phyloP scores from a whole-genome alignment of 495 filamentous ascomycete genomes.

The Penicillium alfredii region DNA sequence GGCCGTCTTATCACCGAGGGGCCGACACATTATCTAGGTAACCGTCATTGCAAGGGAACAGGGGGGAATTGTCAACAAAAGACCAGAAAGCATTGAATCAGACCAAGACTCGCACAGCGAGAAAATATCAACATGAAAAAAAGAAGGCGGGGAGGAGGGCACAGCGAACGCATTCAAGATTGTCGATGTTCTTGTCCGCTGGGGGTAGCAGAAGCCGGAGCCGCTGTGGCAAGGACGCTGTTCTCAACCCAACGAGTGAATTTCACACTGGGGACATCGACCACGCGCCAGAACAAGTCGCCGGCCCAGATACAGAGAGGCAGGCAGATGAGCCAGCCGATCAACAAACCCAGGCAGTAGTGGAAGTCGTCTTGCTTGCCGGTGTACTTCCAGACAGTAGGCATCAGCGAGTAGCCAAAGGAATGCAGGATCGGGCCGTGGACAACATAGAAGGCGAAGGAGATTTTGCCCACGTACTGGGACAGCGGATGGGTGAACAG shows the following conservation, averaged over 20 bases:
- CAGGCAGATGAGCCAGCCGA: slow-evolving; percentile 44
- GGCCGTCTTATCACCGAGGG: no score
- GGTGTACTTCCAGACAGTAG: slow-evolving; percentile 47
- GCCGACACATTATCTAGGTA: no score
- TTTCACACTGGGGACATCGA: slow-evolving; percentile 53
- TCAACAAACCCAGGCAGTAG: slow-evolving; percentile 46
- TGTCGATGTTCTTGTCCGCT: no score
- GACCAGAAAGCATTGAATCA: not conserved
- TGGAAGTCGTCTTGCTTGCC: slow-evolving; percentile 48
- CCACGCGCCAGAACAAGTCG: slow-evolving; percentile 53
- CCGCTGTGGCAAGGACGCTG: slow-evolving; percentile 24
- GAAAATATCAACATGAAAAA: not conserved
- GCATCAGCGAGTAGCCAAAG: slow-evolving; percentile 44
- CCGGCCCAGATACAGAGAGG: slow-evolving; percentile 51
- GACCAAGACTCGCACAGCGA: slow-evolving; percentile 6
- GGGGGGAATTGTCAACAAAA: not conserved
- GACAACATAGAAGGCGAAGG: slow-evolving; percentile 59
- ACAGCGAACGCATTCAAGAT: no score
- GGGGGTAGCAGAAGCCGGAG: slow-evolving; percentile 3
- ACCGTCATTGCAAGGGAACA: not conserved
- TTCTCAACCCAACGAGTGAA: slow-evolving; percentile 50
- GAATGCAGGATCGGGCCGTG: slow-evolving; percentile 54
- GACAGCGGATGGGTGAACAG: slow-evolving; percentile 51
- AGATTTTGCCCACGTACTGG: slow-evolving; percentile 59
- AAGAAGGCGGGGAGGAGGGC: not conserved